Percentiles rank a stretch among this genome's conserved stretches.
Evolutionary conservation across 768 basidiomycete species (phyloP).

Genomic region (Lactifluus hygrophoroides): DNA sequence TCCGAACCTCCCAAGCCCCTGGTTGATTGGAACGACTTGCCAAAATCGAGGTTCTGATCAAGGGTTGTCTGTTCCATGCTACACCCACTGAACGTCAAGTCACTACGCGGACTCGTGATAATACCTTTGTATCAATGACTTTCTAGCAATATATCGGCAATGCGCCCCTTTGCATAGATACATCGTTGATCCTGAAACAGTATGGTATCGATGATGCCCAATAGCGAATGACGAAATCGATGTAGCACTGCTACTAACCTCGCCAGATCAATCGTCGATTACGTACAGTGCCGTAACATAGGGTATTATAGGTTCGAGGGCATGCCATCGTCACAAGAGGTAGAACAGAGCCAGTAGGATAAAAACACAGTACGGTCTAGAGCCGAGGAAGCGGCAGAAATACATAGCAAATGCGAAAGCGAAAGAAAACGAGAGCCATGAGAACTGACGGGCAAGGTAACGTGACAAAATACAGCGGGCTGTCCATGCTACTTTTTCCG

Average conservation of each 20-base stretch:
- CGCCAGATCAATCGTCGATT: neutral
- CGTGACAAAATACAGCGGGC: neutral
- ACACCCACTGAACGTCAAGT: neutral
- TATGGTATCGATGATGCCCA: neutral
- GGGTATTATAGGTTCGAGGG: neutral
- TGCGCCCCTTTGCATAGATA: neutral
- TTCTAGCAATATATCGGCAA: neutral
- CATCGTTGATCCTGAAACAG: neutral
- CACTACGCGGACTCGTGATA: neutral
- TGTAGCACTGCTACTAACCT: no score
- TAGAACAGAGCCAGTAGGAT: neutral
- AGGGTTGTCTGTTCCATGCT: neutral
- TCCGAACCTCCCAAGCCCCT: constrained; percentile 58
- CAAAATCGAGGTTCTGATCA: constrained; percentile 44
- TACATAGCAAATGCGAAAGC: constrained; percentile 18
- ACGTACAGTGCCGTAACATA: constrained; percentile 1
- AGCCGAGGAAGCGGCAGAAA: neutral
- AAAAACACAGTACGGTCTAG: constrained; percentile 4
- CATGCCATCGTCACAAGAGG: constrained; percentile 2
- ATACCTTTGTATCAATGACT: neutral
- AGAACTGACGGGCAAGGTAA: constrained; percentile 20
- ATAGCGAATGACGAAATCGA: neutral
- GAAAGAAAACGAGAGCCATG: constrained; percentile 21
- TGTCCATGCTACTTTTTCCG: constrained; percentile 32
- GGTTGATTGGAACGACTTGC: constrained; percentile 68